Conservation (phyloP, 257 asterid species). For the Voacanga thouarsii region DNA sequence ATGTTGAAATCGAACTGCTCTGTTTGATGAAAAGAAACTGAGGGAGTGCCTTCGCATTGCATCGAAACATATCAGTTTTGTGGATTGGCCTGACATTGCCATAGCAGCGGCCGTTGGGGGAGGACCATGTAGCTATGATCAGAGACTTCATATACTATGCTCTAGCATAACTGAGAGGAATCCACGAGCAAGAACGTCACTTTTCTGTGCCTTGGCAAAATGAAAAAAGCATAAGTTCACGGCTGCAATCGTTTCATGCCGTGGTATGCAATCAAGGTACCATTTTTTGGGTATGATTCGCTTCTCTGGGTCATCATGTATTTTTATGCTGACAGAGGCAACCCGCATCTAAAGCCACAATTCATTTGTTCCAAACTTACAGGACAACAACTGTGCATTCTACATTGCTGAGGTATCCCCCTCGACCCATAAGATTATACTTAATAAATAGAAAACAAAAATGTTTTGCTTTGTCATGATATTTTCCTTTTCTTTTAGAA, state of each 20-base stretch:
- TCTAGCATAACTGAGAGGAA: background rate
- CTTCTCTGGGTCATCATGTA: background rate
- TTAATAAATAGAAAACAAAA: too few relatives aligned
- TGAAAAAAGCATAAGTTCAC: constrained; percentile 29
- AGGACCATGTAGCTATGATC: background rate
- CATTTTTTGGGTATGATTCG: background rate
- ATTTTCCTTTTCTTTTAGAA: background rate
- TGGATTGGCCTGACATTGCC: constrained; percentile 1
- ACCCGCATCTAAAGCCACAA: background rate
- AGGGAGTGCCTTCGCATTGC: background rate
- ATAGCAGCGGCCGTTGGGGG: constrained; percentile 7
- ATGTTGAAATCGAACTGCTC: constrained; percentile 7
- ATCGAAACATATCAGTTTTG: background rate
- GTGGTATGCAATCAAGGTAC: constrained; percentile 31
- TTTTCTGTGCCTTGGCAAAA: constrained; percentile 27
- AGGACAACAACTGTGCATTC: background rate
- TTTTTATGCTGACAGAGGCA: background rate
- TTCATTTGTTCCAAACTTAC: background rate
- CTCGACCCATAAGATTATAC: too few relatives aligned
- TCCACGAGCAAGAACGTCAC: background rate
- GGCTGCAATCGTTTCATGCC: constrained; percentile 25
- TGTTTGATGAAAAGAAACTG: background rate
- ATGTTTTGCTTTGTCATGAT: background rate
- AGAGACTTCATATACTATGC: background rate
- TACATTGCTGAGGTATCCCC: background rate